phyloP scores from a whole-genome alignment of 768 basidiomycete genomes.

The Russula sp. region DNA sequence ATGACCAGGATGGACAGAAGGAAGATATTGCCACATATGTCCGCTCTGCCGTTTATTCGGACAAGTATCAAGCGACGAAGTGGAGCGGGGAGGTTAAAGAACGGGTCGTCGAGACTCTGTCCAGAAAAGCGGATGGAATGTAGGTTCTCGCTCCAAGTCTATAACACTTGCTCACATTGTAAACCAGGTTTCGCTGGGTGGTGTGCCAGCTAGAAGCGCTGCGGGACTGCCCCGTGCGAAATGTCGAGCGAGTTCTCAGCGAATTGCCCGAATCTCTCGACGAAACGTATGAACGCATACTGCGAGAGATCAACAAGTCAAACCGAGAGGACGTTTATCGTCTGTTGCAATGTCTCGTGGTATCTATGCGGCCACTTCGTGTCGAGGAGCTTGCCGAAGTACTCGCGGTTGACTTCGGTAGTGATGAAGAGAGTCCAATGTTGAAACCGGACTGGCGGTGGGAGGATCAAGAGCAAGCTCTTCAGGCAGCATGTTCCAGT shows the following conservation, averaged over 20 bases:
- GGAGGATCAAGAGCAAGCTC: not conserved
- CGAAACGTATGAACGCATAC: not conserved
- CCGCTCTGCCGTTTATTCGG: not conserved
- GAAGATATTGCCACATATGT: not conserved
- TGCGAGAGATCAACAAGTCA: not conserved
- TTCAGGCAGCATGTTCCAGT: not conserved
- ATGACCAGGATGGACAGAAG: not conserved
- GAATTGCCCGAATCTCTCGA: not conserved
- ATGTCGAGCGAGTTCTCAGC: not conserved
- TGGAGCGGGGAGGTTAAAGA: not conserved
- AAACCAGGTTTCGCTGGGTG: not conserved
- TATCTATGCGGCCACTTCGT: not conserved
- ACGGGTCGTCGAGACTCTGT: not conserved
- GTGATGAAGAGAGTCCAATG: not conserved
- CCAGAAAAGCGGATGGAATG: not conserved
- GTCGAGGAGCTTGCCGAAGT: not conserved
- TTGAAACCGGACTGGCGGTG: not conserved
- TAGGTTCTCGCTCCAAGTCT: not conserved
- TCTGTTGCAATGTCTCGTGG: not conserved
- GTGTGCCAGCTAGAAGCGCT: not conserved
- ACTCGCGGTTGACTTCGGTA: not conserved
- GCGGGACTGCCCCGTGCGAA: not conserved
- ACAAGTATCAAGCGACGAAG: constrained; percentile 28
- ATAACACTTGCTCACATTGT: not conserved
- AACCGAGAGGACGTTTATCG: not conserved